Evolutionary conservation across 805 yeast genomes (phyloP).

Genomic region (Saccharomycopsis malanga): DNA sequence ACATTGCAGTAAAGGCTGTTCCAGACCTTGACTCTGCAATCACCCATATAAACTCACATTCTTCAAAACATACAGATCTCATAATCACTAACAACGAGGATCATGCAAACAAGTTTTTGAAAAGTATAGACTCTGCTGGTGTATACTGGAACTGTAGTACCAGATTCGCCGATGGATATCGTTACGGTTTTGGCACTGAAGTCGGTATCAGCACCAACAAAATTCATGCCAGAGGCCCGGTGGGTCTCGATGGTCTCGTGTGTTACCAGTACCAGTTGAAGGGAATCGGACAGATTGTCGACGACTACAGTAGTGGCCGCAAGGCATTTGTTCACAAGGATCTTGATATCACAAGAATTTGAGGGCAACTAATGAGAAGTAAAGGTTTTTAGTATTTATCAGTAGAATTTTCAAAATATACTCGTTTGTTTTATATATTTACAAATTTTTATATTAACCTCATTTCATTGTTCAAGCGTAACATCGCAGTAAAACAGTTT

Average conservation of each 20-base stretch:
- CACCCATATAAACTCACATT: conserved; percentile 77
- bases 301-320: conserved; percentile 84
- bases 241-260: conserved; percentile 93
- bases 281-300: conserved; percentile 90
- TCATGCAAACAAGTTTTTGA: conserved; percentile 69
- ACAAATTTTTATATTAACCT: too few relatives aligned
- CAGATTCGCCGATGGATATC: conserved; percentile 96
- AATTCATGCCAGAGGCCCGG: conserved; percentile 98
- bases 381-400: too few relatives aligned
- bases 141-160: conserved; percentile 98
- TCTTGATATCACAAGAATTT: conserved; percentile 32
- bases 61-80: conserved; percentile 94
- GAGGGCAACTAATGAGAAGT: too few relatives aligned
- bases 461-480: too few relatives aligned
- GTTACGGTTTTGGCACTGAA: conserved; percentile 98
- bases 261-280: conserved; percentile 89
- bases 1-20: conserved; percentile 67
- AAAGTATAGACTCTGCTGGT: conserved; percentile 89
- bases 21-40: conserved; percentile 65
- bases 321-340: conserved; percentile 71
- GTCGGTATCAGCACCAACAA: conserved; percentile 97
- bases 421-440: too few relatives aligned
- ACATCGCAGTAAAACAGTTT: too few relatives aligned
- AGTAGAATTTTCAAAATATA: too few relatives aligned
- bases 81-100: conserved; percentile 72